Base-by-base conservation (phyloP, 805 yeast genomes). In the Metschnikowia drakensbergensis region DNA sequence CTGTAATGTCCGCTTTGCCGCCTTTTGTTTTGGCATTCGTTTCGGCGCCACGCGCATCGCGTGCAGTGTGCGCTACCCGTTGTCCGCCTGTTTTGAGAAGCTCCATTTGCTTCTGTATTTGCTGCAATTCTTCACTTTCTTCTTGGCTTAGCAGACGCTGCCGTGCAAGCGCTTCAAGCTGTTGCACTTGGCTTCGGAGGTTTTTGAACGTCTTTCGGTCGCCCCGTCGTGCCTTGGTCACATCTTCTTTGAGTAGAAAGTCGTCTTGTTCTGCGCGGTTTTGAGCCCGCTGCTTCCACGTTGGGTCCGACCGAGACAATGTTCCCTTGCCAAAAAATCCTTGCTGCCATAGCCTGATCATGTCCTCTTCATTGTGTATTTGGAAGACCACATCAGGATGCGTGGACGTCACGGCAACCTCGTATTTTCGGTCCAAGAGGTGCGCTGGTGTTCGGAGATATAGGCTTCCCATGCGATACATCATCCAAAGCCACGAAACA, bases 271-370 rank as follows among this genome's bases (percentile, higher is more conserved):
- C 31, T 4, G 31, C 35, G 11, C 5, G 26, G 49, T 42, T 67
- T 33, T 48, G 66, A 1, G 88, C 81, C 46, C 97, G 74, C n/a
- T 71, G 72, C 39, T 62, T 66, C 97, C 98, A 94, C 0, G 96
- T 81, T 0, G 99, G 96, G 61, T 94, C 97, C 49, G 96, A 86
- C 54, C 99, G 74, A 32, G 96, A 87, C 39, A 90, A 69, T 2
- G 80, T 79, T 2, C 98, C 99, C 60, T 92, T 94, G 5, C 99
- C 99, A 62, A 89, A 94, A 61, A 90, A 94, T 1, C 99, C 99
- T 56, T 77, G 77, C 13, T 73, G 66, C 98, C 98, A 94, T 2
- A 94, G 67, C 35, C 66, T 65, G 22, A 59, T 55, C 81, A 84
- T 83, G 30, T 76, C 82, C 0, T 60, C 54, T 1, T 64, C 65